These are phyloP conservation scores for Paspalum vaginatum DNA, from an alignment of 176 grass and related monocot genomes.

Conservation along the genomic window DNA sequence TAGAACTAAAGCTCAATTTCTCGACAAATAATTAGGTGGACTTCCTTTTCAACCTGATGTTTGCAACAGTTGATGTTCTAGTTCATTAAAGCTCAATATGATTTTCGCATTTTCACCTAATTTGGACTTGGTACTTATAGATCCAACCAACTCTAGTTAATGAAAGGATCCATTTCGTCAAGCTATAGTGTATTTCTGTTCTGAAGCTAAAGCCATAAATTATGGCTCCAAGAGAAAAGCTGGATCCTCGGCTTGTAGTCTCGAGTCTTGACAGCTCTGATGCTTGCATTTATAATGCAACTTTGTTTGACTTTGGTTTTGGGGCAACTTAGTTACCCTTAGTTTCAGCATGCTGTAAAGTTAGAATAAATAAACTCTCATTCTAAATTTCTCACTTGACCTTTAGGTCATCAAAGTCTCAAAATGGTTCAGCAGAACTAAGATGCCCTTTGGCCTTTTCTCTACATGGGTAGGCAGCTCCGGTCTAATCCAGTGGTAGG, in stretches of 20 bases:
- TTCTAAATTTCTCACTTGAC: not conserved
- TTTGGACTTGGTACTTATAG: not conserved
- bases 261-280: not conserved
- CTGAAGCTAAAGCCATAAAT: slow-evolving; percentile 15
- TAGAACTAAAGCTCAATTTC: not conserved
- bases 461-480: not conserved
- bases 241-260: slow-evolving; percentile 10
- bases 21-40: slow-evolving; percentile 6
- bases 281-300: not conserved
- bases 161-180: not conserved
- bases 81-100: slow-evolving; percentile 16
- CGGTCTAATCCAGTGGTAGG: slow-evolving; percentile 1
- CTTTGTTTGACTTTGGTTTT: not conserved
- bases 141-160: slow-evolving; percentile 10
- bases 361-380: slow-evolving; percentile 8
- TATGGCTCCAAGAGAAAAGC: slow-evolving; percentile 4
- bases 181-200: slow-evolving; percentile 1
- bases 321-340: not conserved
- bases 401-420: slow-evolving; percentile 6
- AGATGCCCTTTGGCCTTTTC: not conserved
- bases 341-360: not conserved
- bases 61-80: slow-evolving; percentile 1
- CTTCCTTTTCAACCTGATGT: slow-evolving; percentile 5
- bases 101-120: not conserved
- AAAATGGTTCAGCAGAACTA: not conserved